phyloP scores from a whole-genome alignment of 2,329 filamentous ascomycete genomes.

The Aspergillus pseudotamarii region DNA sequence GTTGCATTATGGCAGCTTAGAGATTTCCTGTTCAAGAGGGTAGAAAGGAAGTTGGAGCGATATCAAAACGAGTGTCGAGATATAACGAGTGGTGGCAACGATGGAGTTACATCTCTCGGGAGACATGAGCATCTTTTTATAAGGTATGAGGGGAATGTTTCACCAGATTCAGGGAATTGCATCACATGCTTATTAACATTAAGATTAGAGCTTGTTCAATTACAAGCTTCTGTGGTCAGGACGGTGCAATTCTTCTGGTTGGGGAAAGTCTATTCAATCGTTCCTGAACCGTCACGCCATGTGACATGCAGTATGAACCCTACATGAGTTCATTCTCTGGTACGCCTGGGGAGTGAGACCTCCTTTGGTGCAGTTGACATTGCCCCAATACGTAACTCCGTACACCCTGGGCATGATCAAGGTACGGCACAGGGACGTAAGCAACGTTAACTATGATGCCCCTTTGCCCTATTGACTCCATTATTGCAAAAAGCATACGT shows the following conservation, averaged over 20 bases:
- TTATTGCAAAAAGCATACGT: not conserved
- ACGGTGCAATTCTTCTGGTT: not conserved
- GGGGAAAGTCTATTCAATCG: not conserved
- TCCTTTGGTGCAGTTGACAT: not conserved
- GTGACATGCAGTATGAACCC: not conserved
- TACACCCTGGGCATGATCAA: not conserved
- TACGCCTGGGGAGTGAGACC: not conserved
- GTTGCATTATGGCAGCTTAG: constrained; percentile 35
- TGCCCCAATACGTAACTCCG: not conserved
- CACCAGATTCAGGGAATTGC: not conserved
- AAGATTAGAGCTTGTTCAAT: not conserved
- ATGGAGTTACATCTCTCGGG: not conserved
- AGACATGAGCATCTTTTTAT: not conserved
- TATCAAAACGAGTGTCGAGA: constrained; percentile 4
- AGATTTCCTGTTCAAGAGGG: not conserved
- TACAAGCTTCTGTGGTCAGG: not conserved
- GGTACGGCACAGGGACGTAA: not conserved
- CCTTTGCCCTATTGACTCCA: not conserved
- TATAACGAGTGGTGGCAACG: constrained; percentile 1
- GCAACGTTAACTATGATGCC: not conserved
- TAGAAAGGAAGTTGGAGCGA: not conserved
- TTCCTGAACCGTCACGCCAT: not conserved
- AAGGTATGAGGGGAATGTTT: not conserved
- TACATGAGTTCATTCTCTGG: not conserved
- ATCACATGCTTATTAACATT: not conserved